Percentiles rank a stretch among this genome's conserved stretches.
phyloP scores from a whole-genome alignment of 192 early-diverging fungal genomes.

The Chytriomyces sp. region DNA sequence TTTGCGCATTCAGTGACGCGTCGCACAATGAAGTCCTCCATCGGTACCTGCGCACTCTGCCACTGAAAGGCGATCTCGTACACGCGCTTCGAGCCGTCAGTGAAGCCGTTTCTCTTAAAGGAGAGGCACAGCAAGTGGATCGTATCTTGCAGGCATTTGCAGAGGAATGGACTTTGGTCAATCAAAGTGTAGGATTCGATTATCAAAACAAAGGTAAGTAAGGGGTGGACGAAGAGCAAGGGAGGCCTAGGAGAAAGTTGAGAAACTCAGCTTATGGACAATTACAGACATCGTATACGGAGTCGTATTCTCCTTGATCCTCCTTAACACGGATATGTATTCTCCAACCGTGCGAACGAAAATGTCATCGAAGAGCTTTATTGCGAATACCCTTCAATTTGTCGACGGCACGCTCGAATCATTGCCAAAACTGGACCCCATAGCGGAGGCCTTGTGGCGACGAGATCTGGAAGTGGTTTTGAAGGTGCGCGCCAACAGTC shows the following conservation, averaged over 20 bases:
- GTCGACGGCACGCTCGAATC: conserved; percentile 34
- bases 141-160: conserved; percentile 85
- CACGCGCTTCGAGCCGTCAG: conserved; percentile 78
- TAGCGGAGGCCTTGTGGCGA: conserved; percentile 48
- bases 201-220: conserved; percentile 4
- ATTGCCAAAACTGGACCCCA: not conserved
- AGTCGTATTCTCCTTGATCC: conserved; percentile 79
- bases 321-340: conserved; percentile 93
- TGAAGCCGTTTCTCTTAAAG: conserved; percentile 77
- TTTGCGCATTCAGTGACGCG: conserved; percentile 26
- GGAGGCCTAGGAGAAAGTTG: too few species aligned
- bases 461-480: conserved; percentile 48
- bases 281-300: conserved; percentile 81
- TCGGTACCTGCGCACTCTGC: conserved; percentile 76
- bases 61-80: conserved; percentile 76
- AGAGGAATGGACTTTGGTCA: conserved; percentile 66
- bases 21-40: conserved; percentile 56
- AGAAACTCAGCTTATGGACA: too few species aligned
- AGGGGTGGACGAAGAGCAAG: too few species aligned
- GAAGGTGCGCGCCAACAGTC: conserved; percentile 9
- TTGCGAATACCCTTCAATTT: conserved; percentile 37
- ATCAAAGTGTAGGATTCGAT: conserved; percentile 38
- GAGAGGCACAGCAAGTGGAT: conserved; percentile 92
- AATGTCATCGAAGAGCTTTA: conserved; percentile 67
- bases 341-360: conserved; percentile 64